Percentiles rank a stretch among this genome's conserved stretches.
phyloP scores from a whole-genome alignment of 768 basidiomycete genomes.

The Tricholoma bakamatsutake region DNA sequence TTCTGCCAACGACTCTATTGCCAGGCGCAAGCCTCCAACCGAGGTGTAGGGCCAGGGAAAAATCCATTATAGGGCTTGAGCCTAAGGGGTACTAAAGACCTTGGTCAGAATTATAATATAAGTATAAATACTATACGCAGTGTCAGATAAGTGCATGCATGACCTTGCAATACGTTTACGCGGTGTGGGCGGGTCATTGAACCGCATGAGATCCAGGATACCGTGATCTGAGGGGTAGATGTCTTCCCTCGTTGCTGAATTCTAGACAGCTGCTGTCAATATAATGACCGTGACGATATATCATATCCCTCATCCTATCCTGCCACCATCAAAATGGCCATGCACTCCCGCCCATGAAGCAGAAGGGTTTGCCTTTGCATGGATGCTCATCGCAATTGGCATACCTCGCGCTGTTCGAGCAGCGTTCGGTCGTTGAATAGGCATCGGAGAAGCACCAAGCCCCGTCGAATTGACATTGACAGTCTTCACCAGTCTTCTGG shows the following conservation, averaged over 20 bases:
- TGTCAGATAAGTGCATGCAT: not conserved
- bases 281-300: not conserved
- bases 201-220: no score
- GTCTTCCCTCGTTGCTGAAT: not conserved
- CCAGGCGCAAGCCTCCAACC: no score
- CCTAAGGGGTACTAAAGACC: no score
- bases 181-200: no score
- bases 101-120: not conserved
- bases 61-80: no score
- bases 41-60: no score
- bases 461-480: not conserved
- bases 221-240: not conserved
- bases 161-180: not conserved
- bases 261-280: not conserved
- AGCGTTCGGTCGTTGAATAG: not conserved
- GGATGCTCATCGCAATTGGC: not conserved
- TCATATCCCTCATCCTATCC: not conserved
- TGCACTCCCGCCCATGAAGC: not conserved
- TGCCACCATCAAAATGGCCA: not conserved
- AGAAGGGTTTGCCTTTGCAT: not conserved
- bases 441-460: not conserved
- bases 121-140: not conserved
- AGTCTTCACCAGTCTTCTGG: constrained; percentile 19
- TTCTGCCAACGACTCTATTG: no score
- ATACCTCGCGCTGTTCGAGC: not conserved